These are phyloP conservation scores for Cryptosporidium baileyi DNA, from an alignment of 169 alveolate genomes.

Conservation along the genomic window DNA sequence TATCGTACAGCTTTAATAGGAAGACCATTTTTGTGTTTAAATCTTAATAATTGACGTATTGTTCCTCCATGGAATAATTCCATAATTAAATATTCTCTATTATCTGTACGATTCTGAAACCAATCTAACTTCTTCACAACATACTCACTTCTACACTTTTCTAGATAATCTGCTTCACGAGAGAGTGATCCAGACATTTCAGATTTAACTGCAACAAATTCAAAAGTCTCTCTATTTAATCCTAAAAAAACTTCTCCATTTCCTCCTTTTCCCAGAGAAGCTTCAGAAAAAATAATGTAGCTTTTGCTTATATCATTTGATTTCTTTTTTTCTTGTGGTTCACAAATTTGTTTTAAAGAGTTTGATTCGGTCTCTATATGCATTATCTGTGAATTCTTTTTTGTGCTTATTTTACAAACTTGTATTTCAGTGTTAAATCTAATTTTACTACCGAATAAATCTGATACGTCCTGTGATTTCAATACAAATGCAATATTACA, in stretches of 20 bases:
- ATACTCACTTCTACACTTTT: constrained; percentile 49
- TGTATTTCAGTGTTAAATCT: constrained; percentile 20
- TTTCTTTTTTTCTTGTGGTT: neutral
- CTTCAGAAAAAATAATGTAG: constrained; percentile 39
- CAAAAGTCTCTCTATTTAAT: constrained; percentile 47
- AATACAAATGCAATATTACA: constrained; percentile 66
- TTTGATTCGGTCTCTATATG: neutral
- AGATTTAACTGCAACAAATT: constrained; percentile 67
- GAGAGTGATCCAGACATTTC: constrained; percentile 63
- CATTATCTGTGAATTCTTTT: constrained; percentile 9
- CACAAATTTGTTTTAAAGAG: neutral
- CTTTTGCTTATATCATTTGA: constrained; percentile 29
- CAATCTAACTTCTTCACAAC: constrained; percentile 52
- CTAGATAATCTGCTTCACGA: constrained; percentile 66
- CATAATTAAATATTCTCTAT: constrained; percentile 58
- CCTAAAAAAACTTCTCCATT: constrained; percentile 66
- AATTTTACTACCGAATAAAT: constrained; percentile 13
- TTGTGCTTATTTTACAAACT: constrained; percentile 4
- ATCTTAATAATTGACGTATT: constrained; percentile 61
- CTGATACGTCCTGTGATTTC: constrained; percentile 47
- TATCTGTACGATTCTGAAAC: constrained; percentile 60
- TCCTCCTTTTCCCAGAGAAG: constrained; percentile 69
- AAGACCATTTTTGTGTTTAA: constrained; percentile 61
- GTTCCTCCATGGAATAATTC: constrained; percentile 70
- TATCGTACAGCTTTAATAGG: constrained; percentile 42